Evolutionary conservation across 2,329 filamentous ascomycete genomes (phyloP), one percentile per base, ranked within the genome.

Genomic region (Nigrospora sphaerica): DNA sequence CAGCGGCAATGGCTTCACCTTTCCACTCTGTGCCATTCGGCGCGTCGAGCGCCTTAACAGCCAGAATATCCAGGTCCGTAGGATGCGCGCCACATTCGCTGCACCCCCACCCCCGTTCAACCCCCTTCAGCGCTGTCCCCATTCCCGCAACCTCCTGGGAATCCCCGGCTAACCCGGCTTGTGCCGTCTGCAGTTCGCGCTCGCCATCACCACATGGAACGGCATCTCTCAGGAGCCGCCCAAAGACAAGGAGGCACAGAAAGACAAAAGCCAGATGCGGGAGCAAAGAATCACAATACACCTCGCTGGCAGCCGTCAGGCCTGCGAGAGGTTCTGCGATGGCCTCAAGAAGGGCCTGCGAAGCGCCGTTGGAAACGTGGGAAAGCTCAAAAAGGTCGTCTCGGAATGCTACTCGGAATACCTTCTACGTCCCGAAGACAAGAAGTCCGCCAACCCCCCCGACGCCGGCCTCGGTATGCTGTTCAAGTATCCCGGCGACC

Each of bases 141-240:
- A 50, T 46, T 36, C 17, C 34, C 42, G 14, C 38, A 41, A 32
- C 19, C 4, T 40, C 13, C 17, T 19, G 19, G 40, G 4, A 12
- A 12, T 6, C 35, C 50, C 18, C 49, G 34, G n/a, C 36, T 47
- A 39, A 46, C 51, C 57, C 43, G 61, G 52, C 33, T 37, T 32
- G 12, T 47, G 23, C 32, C 12, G 35, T 35, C 19, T 31, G 18
- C 57, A 84, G 77, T 98, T 97, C 68, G 89, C 93, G 11, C 80
- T 98, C 41, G 86, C 91, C 12, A 87, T 98, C 57, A 96, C 91
- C 4, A 95, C 92, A 1, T 97, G 92, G 89, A 97, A 96, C 73
- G 75, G 81, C 55, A 67, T 88, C 64, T 68, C 74, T 56, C 71
- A 77, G 59, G 75, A 80, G 42, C 69, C 56, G 35, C 56, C 51